These are phyloP conservation scores for Trichoderma virens DNA, from an alignment of 495 filamentous ascomycete species.

Conservation along the genomic window DNA sequence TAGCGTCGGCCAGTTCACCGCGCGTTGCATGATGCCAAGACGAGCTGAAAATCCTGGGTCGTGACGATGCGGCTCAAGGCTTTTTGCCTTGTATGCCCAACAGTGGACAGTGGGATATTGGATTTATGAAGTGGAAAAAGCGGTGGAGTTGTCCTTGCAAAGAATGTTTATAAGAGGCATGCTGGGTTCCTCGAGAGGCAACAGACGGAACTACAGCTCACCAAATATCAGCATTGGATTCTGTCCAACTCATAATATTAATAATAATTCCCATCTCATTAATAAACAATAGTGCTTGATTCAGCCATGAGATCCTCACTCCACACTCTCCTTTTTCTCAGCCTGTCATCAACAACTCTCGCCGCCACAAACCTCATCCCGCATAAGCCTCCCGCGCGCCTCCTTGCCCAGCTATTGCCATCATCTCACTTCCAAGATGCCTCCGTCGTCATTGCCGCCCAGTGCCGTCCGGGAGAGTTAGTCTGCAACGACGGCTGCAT, in stretches of 20 bases:
- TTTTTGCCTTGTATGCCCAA: not conserved
- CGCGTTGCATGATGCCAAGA: not conserved
- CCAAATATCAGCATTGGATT: too few relatives aligned
- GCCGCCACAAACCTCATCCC: not conserved
- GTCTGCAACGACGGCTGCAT: not conserved
- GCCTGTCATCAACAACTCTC: not conserved
- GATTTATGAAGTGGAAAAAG: not conserved
- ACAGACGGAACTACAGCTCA: too few relatives aligned
- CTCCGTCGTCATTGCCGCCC: not conserved
- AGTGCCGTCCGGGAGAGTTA: not conserved
- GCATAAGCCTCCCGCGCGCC: not conserved
- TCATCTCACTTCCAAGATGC: not conserved
- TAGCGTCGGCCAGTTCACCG: not conserved
- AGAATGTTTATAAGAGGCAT: not conserved
- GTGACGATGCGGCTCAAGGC: not conserved
- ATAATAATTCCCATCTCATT: not conserved
- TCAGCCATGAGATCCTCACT: not conserved
- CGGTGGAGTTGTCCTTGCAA: too few relatives aligned
- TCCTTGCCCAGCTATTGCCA: not conserved
- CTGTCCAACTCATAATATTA: too few relatives aligned
- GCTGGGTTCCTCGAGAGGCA: too few relatives aligned
- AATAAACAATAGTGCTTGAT: not conserved
- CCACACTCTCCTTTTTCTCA: not conserved
- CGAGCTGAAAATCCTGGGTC: not conserved
- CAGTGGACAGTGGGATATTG: not conserved